phyloP scores from a whole-genome alignment of 805 yeast genomes.

The Zygosaccharomyces lentus region DNA sequence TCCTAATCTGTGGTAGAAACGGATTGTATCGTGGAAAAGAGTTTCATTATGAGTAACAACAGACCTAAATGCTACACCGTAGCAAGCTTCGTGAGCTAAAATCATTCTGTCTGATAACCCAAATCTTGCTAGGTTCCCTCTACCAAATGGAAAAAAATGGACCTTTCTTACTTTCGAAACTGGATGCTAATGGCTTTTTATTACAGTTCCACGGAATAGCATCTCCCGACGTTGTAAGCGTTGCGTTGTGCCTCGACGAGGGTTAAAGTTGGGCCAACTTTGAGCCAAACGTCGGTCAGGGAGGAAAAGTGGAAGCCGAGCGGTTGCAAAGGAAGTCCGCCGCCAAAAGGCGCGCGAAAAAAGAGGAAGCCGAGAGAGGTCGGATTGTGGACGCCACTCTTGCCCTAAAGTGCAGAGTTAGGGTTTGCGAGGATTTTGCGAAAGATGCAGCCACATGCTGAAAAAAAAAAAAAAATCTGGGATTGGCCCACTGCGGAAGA shows the following conservation, averaged over 20 bases:
- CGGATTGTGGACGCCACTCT: background rate
- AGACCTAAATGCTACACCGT: constrained; percentile 55
- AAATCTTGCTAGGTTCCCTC: background rate
- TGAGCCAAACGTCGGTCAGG: constrained; percentile 2
- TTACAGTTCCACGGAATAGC: constrained; percentile 1
- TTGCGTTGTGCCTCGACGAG: constrained; percentile 1
- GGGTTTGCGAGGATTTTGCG: too few species aligned
- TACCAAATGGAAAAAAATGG: background rate
- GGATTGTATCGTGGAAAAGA: constrained; percentile 43
- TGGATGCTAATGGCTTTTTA: constrained; percentile 6
- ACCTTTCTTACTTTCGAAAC: background rate
- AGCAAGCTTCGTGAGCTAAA: constrained; percentile 28
- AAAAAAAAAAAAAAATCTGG: too few species aligned
- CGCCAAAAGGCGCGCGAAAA: background rate
- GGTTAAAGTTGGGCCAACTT: background rate
- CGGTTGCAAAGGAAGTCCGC: constrained; percentile 2
- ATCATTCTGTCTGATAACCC: constrained; percentile 9
- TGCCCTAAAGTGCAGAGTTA: background rate
- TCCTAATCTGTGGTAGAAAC: constrained; percentile 60
- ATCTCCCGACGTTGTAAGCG: constrained; percentile 6
- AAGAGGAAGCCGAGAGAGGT: background rate
- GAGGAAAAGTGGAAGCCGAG: constrained; percentile 5
- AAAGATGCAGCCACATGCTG: too few species aligned
- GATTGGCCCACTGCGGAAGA: too few species aligned
- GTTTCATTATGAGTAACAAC: constrained; percentile 51